These are phyloP conservation scores for Nidula niveotomentosa DNA, from an alignment of 1,284 basidiomycete genomes.

Conservation along the genomic window DNA sequence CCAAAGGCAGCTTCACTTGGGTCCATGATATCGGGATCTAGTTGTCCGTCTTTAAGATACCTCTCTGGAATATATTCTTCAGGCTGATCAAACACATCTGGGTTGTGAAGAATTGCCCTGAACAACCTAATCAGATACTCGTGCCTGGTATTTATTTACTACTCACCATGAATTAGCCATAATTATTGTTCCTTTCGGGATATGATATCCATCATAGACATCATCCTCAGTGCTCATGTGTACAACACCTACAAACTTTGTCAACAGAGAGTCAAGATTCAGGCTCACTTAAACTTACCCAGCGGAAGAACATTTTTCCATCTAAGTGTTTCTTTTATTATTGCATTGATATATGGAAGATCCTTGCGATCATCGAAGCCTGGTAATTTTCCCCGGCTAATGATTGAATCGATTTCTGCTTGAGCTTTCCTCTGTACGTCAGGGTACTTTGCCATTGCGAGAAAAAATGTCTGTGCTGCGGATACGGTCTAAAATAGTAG, in stretches of 20 bases:
- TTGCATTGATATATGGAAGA: conserved; percentile 23
- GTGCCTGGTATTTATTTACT: background rate
- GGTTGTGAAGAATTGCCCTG: conserved; percentile 28
- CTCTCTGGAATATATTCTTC: conserved; percentile 28
- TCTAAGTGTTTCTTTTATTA: conserved; percentile 17
- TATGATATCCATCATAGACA: conserved; percentile 36
- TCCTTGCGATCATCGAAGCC: conserved; percentile 22
- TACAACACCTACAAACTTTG: background rate
- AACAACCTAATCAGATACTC: background rate
- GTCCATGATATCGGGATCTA: conserved; percentile 21
- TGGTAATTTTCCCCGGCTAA: conserved; percentile 17
- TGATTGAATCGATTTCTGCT: conserved; percentile 18
- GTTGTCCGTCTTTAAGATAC: conserved; percentile 18
- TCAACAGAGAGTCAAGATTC: background rate
- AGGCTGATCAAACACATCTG: conserved; percentile 19
- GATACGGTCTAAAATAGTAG: conserved; percentile 19
- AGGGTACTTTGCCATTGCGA: conserved; percentile 29
- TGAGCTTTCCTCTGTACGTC: conserved; percentile 26
- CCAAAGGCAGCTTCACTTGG: conserved; percentile 28
- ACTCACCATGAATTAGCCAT: conserved; percentile 39
- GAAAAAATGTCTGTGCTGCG: conserved; percentile 18
- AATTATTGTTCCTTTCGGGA: conserved; percentile 37
- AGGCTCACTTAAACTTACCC: background rate
- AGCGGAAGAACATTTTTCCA: conserved; percentile 18
- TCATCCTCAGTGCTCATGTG: background rate